Conservation (phyloP, 129 eudicot genomes). For the Artemisia argyi region DNA sequence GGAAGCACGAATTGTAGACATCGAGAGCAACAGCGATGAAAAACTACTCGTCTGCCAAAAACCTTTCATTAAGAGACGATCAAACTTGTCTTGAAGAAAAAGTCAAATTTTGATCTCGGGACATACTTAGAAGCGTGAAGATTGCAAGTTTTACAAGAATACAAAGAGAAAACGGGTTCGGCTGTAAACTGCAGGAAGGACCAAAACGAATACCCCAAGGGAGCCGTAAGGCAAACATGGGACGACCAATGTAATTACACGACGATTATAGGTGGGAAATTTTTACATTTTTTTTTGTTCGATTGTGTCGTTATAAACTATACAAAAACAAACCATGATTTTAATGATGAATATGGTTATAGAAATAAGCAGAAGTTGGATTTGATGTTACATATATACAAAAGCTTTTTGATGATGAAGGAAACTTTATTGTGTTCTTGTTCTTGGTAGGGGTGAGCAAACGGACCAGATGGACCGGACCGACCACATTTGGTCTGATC, state of each 20-base stretch:
- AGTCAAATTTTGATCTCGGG: not conserved
- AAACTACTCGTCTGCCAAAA: slow-evolving; percentile 93
- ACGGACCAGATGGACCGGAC: too few relatives aligned
- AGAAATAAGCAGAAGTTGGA: slow-evolving; percentile 34
- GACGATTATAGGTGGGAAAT: slow-evolving; percentile 26
- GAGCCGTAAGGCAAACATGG: slow-evolving; percentile 41
- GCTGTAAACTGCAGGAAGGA: slow-evolving; percentile 27
- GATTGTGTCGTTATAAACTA: slow-evolving; percentile 28
- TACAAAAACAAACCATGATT: slow-evolving; percentile 22
- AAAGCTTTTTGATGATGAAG: slow-evolving; percentile 21
- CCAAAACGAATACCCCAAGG: slow-evolving; percentile 20
- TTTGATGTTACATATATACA: slow-evolving; percentile 16
- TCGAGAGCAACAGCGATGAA: slow-evolving; percentile 85
- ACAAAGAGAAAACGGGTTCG: slow-evolving; percentile 24
- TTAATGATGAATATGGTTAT: slow-evolving; percentile 14
- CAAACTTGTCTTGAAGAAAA: slow-evolving; percentile 36
- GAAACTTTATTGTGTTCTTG: not conserved
- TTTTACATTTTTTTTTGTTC: slow-evolving; percentile 17
- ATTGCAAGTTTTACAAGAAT: slow-evolving; percentile 15
- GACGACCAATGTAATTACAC: slow-evolving; percentile 38
- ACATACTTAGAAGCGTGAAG: not conserved
- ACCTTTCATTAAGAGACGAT: slow-evolving; percentile 68
- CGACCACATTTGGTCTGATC: too few relatives aligned
- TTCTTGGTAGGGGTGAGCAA: too few relatives aligned
- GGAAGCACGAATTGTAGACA: slow-evolving; percentile 94